These are phyloP conservation scores for Paraglomus brasilianum DNA, from an alignment of 192 early-diverging fungal genomes.

Conservation along the genomic window DNA sequence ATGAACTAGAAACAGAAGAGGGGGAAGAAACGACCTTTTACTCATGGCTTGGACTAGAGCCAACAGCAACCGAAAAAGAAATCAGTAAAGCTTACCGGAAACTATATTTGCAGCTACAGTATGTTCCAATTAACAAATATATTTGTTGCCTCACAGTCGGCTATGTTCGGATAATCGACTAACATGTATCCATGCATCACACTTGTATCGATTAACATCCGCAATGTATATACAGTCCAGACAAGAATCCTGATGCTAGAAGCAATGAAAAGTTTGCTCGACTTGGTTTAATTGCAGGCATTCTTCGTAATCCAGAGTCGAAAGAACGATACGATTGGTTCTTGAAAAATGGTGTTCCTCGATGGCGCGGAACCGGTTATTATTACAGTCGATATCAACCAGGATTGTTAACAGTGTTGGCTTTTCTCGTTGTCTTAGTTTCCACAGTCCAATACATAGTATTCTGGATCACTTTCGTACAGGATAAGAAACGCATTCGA, in stretches of 20 bases:
- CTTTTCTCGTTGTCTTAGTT: conserved; percentile 53
- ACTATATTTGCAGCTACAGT: conserved; percentile 66
- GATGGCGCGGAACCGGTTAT: conserved; percentile 78
- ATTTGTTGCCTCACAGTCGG: background rate
- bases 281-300: conserved; percentile 61
- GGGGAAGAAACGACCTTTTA: conserved; percentile 62
- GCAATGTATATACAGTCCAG: conserved; percentile 47
- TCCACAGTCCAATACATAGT: conserved; percentile 68
- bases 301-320: conserved; percentile 59
- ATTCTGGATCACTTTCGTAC: conserved; percentile 54
- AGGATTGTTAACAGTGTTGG: conserved; percentile 57
- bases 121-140: conserved; percentile 31
- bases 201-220: background rate
- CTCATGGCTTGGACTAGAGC: conserved; percentile 56
- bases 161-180: background rate
- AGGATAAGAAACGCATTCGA: conserved; percentile 58
- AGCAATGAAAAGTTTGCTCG: conserved; percentile 63
- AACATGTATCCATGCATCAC: too few relatives aligned
- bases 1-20: conserved; percentile 64
- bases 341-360: conserved; percentile 76
- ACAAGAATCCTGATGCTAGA: conserved; percentile 62
- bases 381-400: conserved; percentile 72
- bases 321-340: conserved; percentile 80
- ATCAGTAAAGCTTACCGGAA: conserved; percentile 69
- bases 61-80: conserved; percentile 52